Percentiles rank a stretch among this genome's conserved stretches.
Evolutionary conservation across 2,329 filamentous ascomycete species (phyloP).

Genomic region (Drechslera avenae): DNA sequence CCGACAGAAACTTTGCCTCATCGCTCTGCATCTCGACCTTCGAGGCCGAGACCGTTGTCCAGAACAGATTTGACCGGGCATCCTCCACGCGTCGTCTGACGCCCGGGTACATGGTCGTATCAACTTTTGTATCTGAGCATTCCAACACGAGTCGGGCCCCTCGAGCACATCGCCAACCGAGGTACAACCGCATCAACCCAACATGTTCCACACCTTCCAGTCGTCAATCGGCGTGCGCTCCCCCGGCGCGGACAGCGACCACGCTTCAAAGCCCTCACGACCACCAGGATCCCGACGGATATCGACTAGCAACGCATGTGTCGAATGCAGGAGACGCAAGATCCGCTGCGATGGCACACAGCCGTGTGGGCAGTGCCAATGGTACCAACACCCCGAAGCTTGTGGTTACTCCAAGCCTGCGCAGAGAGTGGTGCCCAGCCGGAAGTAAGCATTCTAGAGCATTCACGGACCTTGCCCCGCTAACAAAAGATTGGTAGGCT

Average conservation of each 20-base stretch:
- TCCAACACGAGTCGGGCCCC: slow-evolving; percentile 1
- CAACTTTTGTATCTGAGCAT: slow-evolving; percentile 11
- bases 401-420: slow-evolving; percentile 83
- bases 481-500: slow-evolving; percentile 56
- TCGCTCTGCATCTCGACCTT: slow-evolving; percentile 13
- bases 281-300: slow-evolving; percentile 51
- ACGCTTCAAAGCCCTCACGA: slow-evolving; percentile 43
- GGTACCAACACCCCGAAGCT: slow-evolving; percentile 77
- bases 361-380: slow-evolving; percentile 81
- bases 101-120: slow-evolving; percentile 13
- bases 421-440: slow-evolving; percentile 75
- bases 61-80: slow-evolving; percentile 12
- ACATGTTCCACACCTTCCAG: slow-evolving; percentile 56
- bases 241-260: slow-evolving; percentile 41
- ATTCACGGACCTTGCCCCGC: slow-evolving; percentile 53
- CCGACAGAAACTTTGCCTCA: slow-evolving; percentile 15
- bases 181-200: slow-evolving; percentile 3
- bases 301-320: slow-evolving; percentile 66
- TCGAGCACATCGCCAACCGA: slow-evolving; percentile 2
- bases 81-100: slow-evolving; percentile 8
- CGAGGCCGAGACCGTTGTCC: slow-evolving; percentile 5
- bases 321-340: slow-evolving; percentile 79
- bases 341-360: slow-evolving; percentile 83
- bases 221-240: slow-evolving; percentile 42
- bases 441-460: slow-evolving; percentile 63